Conservation (phyloP, 1,284 basidiomycete genomes). For the Lignosus rhinocerotis region DNA sequence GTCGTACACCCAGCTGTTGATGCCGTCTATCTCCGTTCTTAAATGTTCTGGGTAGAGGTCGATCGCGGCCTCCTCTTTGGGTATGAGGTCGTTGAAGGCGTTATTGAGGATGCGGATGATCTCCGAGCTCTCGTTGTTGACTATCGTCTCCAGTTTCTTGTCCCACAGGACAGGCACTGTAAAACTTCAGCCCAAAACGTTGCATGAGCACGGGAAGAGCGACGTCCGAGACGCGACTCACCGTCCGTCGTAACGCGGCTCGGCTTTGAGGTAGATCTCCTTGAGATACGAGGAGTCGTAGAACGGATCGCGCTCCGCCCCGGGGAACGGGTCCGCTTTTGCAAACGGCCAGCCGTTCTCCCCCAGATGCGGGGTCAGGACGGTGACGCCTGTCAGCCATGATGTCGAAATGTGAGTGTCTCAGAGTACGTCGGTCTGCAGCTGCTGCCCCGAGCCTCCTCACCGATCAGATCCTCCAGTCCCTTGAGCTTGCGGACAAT, state of each 20-base stretch:
- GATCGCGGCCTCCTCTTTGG: conserved; percentile 57
- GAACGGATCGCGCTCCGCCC: conserved; percentile 73
- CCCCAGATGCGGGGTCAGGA: conserved; percentile 93
- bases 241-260: conserved; percentile 72
- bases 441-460: conserved; percentile 26
- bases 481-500: conserved; percentile 93
- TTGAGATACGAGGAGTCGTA: conserved; percentile 74
- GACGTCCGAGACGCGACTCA: conserved; percentile 37
- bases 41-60: conserved; percentile 26
- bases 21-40: conserved; percentile 72
- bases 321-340: conserved; percentile 67
- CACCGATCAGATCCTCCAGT: conserved; percentile 81
- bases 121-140: conserved; percentile 94
- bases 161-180: conserved; percentile 97
- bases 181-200: conserved; percentile 39
- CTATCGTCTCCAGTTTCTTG: conserved; percentile 86
- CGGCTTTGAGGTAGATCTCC: conserved; percentile 83
- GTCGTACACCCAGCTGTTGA: conserved; percentile 89
- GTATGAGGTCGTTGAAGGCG: conserved; percentile 75
- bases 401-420: not conserved
- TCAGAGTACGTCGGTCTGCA: too few species aligned
- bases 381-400: conserved; percentile 63
- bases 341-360: conserved; percentile 88
- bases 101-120: conserved; percentile 93
- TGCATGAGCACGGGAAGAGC: not conserved